These are phyloP conservation scores for Dothidotthia symphoricarpi DNA, from an alignment of 2,329 filamentous ascomycete species.

Conservation along the genomic window DNA sequence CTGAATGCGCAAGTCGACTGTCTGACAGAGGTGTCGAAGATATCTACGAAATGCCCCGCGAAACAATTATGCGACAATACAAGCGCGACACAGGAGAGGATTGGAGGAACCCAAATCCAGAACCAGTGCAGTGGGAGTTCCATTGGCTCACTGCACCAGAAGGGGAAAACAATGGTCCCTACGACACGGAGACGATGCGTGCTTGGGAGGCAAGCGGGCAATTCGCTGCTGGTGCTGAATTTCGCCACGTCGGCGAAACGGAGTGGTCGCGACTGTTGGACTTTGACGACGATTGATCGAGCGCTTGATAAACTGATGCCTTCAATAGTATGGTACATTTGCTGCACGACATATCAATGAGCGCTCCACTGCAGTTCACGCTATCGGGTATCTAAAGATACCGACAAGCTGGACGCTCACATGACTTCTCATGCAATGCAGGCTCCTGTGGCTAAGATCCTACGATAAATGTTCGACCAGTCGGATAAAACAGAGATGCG, in stretches of 20 bases:
- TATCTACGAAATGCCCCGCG: conserved; percentile 88
- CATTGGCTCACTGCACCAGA: conserved; percentile 88
- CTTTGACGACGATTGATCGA: conserved; percentile 27
- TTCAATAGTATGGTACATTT: neutral
- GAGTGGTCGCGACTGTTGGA: conserved; percentile 48
- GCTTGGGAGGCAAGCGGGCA: conserved; percentile 91
- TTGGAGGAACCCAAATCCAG: conserved; percentile 62
- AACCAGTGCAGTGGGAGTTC: conserved; percentile 73
- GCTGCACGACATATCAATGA: neutral
- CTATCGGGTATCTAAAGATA: neutral
- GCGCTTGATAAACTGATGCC: neutral
- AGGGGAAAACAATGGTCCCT: conserved; percentile 78
- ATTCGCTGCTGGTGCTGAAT: conserved; percentile 81
- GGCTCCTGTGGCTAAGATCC: too few species aligned
- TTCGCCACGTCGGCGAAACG: conserved; percentile 42
- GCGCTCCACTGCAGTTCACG: too few species aligned
- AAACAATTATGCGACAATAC: conserved; percentile 79
- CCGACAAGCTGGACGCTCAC: too few species aligned
- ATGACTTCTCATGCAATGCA: too few species aligned
- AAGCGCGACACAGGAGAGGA: conserved; percentile 80
- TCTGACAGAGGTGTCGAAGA: conserved; percentile 79
- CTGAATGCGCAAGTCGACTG: conserved; percentile 83
- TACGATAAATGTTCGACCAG: conserved; percentile 17
- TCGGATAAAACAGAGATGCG: conserved; percentile 28
- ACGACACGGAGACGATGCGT: conserved; percentile 79